These are phyloP conservation scores for Naganishia cerealis DNA, from an alignment of 1,284 basidiomycete genomes.

Conservation along the genomic window DNA sequence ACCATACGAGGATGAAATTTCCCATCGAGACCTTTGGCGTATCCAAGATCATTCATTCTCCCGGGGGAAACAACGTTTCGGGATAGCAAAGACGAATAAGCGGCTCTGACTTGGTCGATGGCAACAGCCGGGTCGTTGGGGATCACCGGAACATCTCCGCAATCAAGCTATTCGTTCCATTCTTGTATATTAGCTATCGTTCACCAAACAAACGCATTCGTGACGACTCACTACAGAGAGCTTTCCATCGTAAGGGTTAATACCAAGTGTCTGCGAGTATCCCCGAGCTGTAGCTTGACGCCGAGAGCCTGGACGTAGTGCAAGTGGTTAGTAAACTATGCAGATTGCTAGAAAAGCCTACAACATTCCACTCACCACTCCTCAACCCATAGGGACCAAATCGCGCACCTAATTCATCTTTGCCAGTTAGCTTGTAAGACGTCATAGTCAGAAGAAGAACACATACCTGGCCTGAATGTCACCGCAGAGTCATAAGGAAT, in stretches of 20 bases:
- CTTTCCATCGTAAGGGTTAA: conserved; percentile 42
- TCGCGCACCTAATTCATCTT: conserved; percentile 42
- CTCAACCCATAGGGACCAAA: conserved; percentile 52
- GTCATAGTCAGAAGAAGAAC: no score
- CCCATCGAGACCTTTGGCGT: conserved; percentile 45
- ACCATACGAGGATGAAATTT: conserved; percentile 53
- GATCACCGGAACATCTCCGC: conserved; percentile 53
- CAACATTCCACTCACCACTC: conserved; percentile 38
- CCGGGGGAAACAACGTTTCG: conserved; percentile 36
- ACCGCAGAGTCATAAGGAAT: conserved; percentile 51
- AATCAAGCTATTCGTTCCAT: conserved; percentile 47
- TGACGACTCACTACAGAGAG: conserved; percentile 33
- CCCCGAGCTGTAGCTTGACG: conserved; percentile 43
- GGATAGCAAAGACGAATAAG: conserved; percentile 41
- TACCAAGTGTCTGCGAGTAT: conserved; percentile 40
- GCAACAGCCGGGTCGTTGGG: conserved; percentile 55
- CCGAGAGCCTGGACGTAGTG: conserved; percentile 36
- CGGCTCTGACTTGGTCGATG: conserved; percentile 53
- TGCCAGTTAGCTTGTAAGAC: background rate
- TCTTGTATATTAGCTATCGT: background rate
- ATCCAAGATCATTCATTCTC: conserved; percentile 37
- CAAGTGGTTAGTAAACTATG: background rate
- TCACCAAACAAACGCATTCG: background rate
- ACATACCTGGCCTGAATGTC: conserved; percentile 47
- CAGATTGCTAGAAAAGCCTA: background rate